A percentile compares a stretch with the other conserved stretches of the same genome.
These are phyloP conservation scores for Scheffersomyces titani DNA, from an alignment of 1,139 yeast genomes.

Conservation along the genomic window DNA sequence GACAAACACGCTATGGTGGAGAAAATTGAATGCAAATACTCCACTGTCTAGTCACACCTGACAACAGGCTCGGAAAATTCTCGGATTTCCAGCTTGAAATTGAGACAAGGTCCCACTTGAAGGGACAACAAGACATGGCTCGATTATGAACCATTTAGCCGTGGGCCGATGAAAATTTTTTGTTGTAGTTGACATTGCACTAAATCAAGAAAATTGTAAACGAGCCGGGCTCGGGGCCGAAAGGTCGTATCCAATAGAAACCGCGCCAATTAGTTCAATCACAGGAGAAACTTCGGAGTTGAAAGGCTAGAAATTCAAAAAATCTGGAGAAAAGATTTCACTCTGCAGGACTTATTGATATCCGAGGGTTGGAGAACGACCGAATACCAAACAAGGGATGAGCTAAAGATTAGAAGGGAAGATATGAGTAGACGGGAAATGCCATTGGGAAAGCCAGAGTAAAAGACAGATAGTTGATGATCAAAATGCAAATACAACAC, in stretches of 20 bases:
- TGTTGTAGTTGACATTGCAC: neutral
- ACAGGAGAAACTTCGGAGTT: conserved; percentile 10
- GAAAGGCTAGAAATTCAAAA: conserved; percentile 5
- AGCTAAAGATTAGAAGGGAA: neutral
- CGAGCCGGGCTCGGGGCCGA: conserved; percentile 11
- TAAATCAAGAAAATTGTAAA: neutral
- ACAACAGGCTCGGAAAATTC: neutral
- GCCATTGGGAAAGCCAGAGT: neutral
- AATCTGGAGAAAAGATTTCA: conserved; percentile 13
- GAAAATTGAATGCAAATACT: neutral
- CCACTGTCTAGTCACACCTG: neutral
- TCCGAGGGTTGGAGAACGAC: neutral
- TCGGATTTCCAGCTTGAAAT: neutral
- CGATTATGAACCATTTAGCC: neutral
- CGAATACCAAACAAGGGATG: neutral
- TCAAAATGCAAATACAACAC: neutral
- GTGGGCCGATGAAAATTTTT: neutral
- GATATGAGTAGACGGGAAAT: neutral
- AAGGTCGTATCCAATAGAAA: conserved; percentile 9
- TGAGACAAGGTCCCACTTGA: neutral
- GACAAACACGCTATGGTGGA: too few species aligned
- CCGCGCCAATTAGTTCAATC: conserved; percentile 1
- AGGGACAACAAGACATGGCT: neutral
- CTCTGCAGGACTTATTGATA: neutral
- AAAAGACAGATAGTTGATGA: neutral